phyloP scores from a whole-genome alignment of 345 rosid genomes.

The Acer yangbiense region DNA sequence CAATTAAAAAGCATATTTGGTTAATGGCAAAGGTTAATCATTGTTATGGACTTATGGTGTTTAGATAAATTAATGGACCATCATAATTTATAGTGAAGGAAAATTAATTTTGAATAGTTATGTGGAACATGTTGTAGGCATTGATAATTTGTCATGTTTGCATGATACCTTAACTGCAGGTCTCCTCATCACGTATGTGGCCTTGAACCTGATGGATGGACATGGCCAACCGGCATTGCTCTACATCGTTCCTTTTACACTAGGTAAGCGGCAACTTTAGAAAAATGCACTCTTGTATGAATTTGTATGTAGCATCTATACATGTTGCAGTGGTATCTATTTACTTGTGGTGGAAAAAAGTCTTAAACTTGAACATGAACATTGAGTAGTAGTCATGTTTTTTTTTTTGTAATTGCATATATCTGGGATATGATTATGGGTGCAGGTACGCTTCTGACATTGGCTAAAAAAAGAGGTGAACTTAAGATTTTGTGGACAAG shows the following conservation, averaged over 20 bases:
- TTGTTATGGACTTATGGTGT: not conserved
- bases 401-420: not conserved
- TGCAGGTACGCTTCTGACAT: constrained; percentile 72
- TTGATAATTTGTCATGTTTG: not conserved
- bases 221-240: constrained; percentile 98
- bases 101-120: not conserved
- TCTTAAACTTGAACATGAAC: not conserved
- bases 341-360: not conserved
- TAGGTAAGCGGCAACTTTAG: constrained; percentile 52
- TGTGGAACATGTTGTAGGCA: not conserved
- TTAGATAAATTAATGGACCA: not conserved
- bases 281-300: not conserved
- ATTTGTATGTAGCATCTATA: not conserved
- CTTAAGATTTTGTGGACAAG: constrained; percentile 75
- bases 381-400: not conserved
- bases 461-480: constrained; percentile 86
- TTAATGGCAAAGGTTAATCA: not conserved
- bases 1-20: not conserved
- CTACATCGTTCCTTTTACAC: constrained; percentile 93
- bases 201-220: constrained; percentile 95
- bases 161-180: constrained; percentile 41
- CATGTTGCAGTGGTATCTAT: not conserved
- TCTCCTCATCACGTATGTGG: constrained; percentile 88
- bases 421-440: not conserved
- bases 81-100: not conserved